A percentile compares a stretch with the other conserved stretches of the same genome.
Evolutionary conservation across 2,329 filamentous ascomycete species (phyloP).

Genomic region (Magnaporthiopsis rhizophila): DNA sequence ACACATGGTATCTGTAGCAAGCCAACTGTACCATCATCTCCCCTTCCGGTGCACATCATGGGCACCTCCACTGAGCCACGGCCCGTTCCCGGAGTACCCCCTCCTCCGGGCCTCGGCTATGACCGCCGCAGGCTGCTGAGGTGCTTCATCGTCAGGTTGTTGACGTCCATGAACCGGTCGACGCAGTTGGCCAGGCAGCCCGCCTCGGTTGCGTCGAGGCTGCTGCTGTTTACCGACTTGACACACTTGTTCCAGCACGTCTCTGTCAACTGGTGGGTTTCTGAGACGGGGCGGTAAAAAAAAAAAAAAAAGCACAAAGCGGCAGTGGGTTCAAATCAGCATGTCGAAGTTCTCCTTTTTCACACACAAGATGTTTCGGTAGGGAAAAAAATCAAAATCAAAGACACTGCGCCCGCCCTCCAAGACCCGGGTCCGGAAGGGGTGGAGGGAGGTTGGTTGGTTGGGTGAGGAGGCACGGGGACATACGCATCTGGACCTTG

Average conservation of each 20-base stretch:
- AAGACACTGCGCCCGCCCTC: no score
- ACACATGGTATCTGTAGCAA: background rate
- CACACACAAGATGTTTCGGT: background rate
- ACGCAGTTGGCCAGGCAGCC: constrained; percentile 87
- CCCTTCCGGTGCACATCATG: no score
- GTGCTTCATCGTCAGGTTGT: constrained; percentile 76
- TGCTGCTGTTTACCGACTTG: constrained; percentile 61
- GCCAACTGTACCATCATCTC: no score
- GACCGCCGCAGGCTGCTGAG: constrained; percentile 51
- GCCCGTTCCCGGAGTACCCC: background rate
- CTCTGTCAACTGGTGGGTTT: constrained; percentile 52
- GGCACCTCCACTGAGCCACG: no score
- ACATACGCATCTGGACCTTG: constrained; percentile 53
- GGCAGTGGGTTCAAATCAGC: background rate
- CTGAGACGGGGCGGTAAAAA: constrained; percentile 22
- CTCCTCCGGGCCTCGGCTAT: background rate
- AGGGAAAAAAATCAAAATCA: no score
- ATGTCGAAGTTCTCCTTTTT: no score
- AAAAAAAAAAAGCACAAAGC: background rate
- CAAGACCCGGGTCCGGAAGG: background rate
- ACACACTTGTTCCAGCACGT: constrained; percentile 96
- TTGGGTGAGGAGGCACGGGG: background rate
- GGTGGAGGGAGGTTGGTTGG: background rate
- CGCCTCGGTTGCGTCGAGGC: constrained; percentile 72
- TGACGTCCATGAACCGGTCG: constrained; percentile 86